A percentile compares a stretch with the other conserved stretches of the same genome.
These are phyloP conservation scores for Magnaporthiopsis rhizophila DNA, from an alignment of 2,329 filamentous ascomycete species.

Conservation along the genomic window DNA sequence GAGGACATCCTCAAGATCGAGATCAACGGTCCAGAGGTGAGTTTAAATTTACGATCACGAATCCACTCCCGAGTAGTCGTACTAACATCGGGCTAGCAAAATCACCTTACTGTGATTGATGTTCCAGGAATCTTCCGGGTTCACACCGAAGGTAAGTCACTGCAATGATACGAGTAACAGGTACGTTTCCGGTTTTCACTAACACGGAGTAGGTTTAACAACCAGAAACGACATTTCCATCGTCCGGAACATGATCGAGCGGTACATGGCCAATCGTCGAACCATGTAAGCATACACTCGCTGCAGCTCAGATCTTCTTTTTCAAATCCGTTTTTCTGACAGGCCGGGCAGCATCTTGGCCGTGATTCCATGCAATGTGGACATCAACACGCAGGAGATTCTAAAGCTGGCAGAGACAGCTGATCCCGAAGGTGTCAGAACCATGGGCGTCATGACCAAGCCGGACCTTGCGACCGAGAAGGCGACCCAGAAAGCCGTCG, in stretches of 20 bases:
- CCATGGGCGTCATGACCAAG: slow-evolving; percentile 47
- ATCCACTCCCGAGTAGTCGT: no score
- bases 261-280: slow-evolving; percentile 35
- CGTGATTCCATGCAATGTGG: slow-evolving; percentile 30
- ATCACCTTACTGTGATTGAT: slow-evolving; percentile 44
- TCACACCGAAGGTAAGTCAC: slow-evolving; percentile 23
- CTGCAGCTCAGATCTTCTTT: no score
- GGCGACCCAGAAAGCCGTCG: slow-evolving; percentile 27
- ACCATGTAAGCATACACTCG: slow-evolving; percentile 31
- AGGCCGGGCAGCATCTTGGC: slow-evolving; percentile 21
- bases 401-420: slow-evolving; percentile 26
- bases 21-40: slow-evolving; percentile 34
- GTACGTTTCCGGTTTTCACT: neutral
- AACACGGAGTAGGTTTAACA: slow-evolving; percentile 25
- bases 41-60: neutral
- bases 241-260: slow-evolving; percentile 37
- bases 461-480: slow-evolving; percentile 44
- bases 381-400: slow-evolving; percentile 30
- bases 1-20: slow-evolving; percentile 37
- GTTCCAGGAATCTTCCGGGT: slow-evolving; percentile 43
- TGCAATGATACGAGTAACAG: neutral
- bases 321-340: no score
- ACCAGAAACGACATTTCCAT: slow-evolving; percentile 35
- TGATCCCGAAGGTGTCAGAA: slow-evolving; percentile 32
- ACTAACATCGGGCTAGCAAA: slow-evolving; percentile 19